Conservation (phyloP, 2,329 filamentous ascomycete genomes). For the Aspergillus quadrilineatus region DNA sequence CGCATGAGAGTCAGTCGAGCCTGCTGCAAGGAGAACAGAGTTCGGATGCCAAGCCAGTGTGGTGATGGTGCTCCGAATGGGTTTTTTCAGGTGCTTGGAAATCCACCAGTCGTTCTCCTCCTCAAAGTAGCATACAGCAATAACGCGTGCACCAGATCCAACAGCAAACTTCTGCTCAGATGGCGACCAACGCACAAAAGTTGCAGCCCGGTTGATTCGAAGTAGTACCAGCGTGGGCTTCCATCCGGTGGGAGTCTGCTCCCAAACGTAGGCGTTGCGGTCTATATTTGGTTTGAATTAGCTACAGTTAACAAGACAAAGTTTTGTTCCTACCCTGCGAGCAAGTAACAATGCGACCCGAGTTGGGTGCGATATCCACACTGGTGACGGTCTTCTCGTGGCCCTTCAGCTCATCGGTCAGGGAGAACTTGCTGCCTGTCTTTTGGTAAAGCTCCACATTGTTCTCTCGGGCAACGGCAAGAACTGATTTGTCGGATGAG, state of each 20-base stretch:
- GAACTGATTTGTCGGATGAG: slow-evolving; percentile 81
- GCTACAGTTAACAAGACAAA: not conserved
- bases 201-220: slow-evolving; percentile 93
- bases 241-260: slow-evolving; percentile 86
- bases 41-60: slow-evolving; percentile 97
- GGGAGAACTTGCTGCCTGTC: slow-evolving; percentile 70
- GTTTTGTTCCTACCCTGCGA: slow-evolving; percentile 69
- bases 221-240: slow-evolving; percentile 96
- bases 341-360: slow-evolving; percentile 93
- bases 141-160: slow-evolving; percentile 90
- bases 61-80: slow-evolving; percentile 94
- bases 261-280: slow-evolving; percentile 97
- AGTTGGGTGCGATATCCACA: slow-evolving; percentile 89
- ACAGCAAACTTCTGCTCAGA: slow-evolving; percentile 97
- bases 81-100: slow-evolving; percentile 98
- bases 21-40: slow-evolving; percentile 88
- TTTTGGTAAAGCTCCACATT: slow-evolving; percentile 82
- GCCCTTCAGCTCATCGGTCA: slow-evolving; percentile 90
- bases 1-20: slow-evolving; percentile 95
- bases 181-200: slow-evolving; percentile 95
- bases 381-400: slow-evolving; percentile 97
- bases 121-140: slow-evolving; percentile 97
- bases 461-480: slow-evolving; percentile 89
- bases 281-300: slow-evolving; percentile 54
- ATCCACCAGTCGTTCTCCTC: slow-evolving; percentile 99